Base-by-base conservation (phyloP, 345 rosid genomes). In the Melaleuca quinquenervia region DNA sequence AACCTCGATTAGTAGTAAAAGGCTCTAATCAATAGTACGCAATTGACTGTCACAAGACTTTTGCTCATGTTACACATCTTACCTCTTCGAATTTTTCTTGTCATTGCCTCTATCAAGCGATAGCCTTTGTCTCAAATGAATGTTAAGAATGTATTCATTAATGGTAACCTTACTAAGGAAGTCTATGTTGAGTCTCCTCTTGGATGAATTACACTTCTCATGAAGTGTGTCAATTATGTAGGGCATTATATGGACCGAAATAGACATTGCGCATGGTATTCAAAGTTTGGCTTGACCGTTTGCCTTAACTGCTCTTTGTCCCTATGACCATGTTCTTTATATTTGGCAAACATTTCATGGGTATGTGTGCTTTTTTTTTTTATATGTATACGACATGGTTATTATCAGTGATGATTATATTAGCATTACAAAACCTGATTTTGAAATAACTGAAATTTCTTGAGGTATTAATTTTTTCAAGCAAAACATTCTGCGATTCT, bases 111-210 rank as follows among this genome's bases (percentile, higher is more conserved):
- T 62, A 62, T 20, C 27, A 7, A 62, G 21, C 8, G 32, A 60
- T 62, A 3, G 75, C 13, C 20, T 29, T 0, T 62, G 0, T 27
- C 15, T 20, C 1, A 62, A 7, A 62, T 13, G 21, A 27, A 3
- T 14, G 32, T 62, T 62, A 29, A 62, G 27, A 62, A 26, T 56
- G 32, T 29, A 56, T 56, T 56, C 15, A 29, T 56, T 29, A 56
- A 56, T 1, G 8, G 64, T 26, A 26, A 26, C 15, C 32, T 26
- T 56, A 56, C 5, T 56, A 7, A 26, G 16, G 16, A 56, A 26
- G 32, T 56, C 64, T 56, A 56, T 56, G 64, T 56, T 3, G 0
- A 56, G 62, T 56, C n/a, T 56, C 62, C 62, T 56, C 11, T 24
- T 56, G 27, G 62, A 24, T 56, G 5, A 24, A 56, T 0, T 50